A percentile compares a stretch with the other conserved stretches of the same genome.
These are phyloP conservation scores for Iris macrosiphon DNA, from an alignment of 106 monocot genomes.

Conservation along the genomic window DNA sequence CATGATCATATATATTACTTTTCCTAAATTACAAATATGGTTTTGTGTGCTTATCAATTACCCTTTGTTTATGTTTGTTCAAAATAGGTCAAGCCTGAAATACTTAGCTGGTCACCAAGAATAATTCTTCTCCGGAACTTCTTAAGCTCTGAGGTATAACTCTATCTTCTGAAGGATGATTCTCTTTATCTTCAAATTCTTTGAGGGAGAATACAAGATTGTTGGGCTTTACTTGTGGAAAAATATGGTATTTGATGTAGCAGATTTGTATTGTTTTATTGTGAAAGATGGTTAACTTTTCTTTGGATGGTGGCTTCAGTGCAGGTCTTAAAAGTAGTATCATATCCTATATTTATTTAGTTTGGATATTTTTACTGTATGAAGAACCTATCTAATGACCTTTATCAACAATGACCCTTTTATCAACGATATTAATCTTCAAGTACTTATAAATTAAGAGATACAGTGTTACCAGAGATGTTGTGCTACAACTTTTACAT, in stretches of 20 bases:
- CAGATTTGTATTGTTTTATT: neutral
- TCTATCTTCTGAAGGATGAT: constrained; percentile 2
- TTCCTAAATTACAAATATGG: too few species aligned
- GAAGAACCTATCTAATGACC: too few species aligned
- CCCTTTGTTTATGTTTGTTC: neutral
- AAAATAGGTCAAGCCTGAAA: constrained; percentile 9
- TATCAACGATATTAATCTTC: too few species aligned
- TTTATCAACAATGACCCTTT: too few species aligned
- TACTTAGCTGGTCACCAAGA: constrained; percentile 13
- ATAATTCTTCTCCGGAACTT: constrained; percentile 11
- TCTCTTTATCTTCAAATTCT: neutral
- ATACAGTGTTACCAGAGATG: too few species aligned
- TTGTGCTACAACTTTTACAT: too few species aligned
- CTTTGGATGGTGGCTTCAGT: too few species aligned
- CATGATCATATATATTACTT: neutral
- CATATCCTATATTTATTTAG: too few species aligned
- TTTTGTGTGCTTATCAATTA: neutral
- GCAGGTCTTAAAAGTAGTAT: too few species aligned
- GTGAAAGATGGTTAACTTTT: neutral
- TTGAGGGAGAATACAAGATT: neutral
- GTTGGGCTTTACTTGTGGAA: neutral
- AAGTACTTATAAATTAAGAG: too few species aligned
- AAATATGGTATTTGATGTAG: neutral
- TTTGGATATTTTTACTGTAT: too few species aligned
- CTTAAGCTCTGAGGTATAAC: constrained; percentile 5